Percentiles rank a stretch among this genome's conserved stretches.
These are phyloP conservation scores for Stagonosporopsis rhizophila DNA, from an alignment of 2,329 filamentous ascomycete genomes.

Conservation along the genomic window DNA sequence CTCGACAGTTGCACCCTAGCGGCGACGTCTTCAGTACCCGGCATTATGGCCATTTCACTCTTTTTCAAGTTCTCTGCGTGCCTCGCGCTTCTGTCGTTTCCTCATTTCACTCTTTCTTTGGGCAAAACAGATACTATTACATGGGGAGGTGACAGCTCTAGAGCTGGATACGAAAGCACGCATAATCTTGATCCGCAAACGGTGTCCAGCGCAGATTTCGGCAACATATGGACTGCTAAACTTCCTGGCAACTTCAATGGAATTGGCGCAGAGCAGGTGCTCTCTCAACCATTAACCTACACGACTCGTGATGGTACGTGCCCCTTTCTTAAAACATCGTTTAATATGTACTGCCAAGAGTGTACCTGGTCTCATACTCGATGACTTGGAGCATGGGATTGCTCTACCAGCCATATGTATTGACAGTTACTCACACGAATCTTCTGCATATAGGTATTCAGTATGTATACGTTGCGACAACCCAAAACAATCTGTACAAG, in stretches of 20 bases:
- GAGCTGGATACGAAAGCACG: conserved; percentile 63
- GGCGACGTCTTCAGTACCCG: not conserved
- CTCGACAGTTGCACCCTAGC: not conserved
- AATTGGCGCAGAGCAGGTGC: conserved; percentile 59
- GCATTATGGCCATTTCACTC: conserved; percentile 4
- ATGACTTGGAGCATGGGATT: no score
- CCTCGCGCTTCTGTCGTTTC: conserved; percentile 3
- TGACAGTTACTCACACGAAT: not conserved
- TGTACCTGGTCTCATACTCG: no score
- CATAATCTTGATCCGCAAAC: conserved; percentile 70
- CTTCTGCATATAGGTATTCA: conserved; percentile 44
- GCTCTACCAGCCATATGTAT: not conserved
- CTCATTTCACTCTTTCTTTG: conserved; percentile 2
- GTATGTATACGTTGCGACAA: conserved; percentile 64
- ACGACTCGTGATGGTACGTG: conserved; percentile 54
- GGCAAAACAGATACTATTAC: conserved; percentile 63
- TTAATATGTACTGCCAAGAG: no score
- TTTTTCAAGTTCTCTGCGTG: conserved; percentile 8
- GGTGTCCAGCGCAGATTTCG: conserved; percentile 63
- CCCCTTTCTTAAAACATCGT: not conserved
- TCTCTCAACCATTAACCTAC: conserved; percentile 60
- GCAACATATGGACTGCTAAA: conserved; percentile 60
- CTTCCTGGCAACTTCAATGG: conserved; percentile 62
- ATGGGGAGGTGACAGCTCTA: conserved; percentile 65
- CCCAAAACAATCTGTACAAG: conserved; percentile 66